A percentile compares a stretch with the other conserved stretches of the same genome.
These are phyloP conservation scores for Marasmius oreades DNA, from an alignment of 1,284 basidiomycete species.

Conservation along the genomic window DNA sequence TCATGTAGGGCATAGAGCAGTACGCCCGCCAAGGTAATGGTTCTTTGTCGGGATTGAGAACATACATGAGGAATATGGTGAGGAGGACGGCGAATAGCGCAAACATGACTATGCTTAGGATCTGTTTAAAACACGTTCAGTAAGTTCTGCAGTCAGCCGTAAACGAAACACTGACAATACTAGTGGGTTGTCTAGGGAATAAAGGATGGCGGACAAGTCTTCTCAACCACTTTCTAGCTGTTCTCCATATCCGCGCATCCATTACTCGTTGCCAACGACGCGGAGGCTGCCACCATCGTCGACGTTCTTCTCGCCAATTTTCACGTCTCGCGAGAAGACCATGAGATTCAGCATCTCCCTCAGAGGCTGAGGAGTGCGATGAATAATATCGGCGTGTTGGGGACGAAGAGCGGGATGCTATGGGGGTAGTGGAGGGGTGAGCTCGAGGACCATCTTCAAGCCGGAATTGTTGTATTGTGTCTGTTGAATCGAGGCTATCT, in stretches of 20 bases:
- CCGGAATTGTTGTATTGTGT: constrained; percentile 16
- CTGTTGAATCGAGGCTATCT: constrained; percentile 36
- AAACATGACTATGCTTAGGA: constrained; percentile 69
- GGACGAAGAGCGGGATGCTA: constrained; percentile 48
- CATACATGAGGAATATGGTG: constrained; percentile 83
- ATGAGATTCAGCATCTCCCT: constrained; percentile 63
- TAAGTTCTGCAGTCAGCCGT: constrained; percentile 7
- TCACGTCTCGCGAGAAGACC: constrained; percentile 38
- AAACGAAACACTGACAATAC: constrained; percentile 55
- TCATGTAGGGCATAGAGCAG: constrained; percentile 67
- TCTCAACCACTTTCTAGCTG: constrained; percentile 50
- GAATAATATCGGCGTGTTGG: constrained; percentile 36
- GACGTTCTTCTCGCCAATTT: constrained; percentile 39
- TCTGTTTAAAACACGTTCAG: constrained; percentile 37
- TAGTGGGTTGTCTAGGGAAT: constrained; percentile 77
- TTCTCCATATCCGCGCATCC: constrained; percentile 39
- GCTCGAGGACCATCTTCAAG: not conserved
- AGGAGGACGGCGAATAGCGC: constrained; percentile 73
- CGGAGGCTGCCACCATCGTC: constrained; percentile 49
- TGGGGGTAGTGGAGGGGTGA: constrained; percentile 30
- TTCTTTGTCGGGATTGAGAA: constrained; percentile 94
- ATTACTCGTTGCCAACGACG: constrained; percentile 35
- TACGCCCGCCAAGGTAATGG: constrained; percentile 92
- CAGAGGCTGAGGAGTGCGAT: constrained; percentile 55
- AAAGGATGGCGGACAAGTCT: constrained; percentile 68